Conservation (phyloP, 2,329 filamentous ascomycete species). For the Trichoderma koningii region DNA sequence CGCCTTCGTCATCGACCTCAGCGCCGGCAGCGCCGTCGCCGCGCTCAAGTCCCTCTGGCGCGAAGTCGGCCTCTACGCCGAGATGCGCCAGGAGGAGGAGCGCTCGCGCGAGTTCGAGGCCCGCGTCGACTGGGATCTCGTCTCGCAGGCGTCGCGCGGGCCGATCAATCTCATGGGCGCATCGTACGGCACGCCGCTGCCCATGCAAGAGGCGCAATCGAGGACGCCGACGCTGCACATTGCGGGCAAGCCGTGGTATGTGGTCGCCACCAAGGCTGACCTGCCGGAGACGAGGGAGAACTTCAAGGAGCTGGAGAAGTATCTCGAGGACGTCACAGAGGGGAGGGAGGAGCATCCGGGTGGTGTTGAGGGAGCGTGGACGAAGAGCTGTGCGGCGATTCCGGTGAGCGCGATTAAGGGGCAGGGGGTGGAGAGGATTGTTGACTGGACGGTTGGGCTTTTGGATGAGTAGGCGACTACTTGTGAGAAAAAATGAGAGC, state of each 20-base stretch:
- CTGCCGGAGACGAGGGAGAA: conserved; percentile 76
- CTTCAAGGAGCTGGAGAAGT: conserved; percentile 68
- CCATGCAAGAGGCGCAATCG: conserved; percentile 22
- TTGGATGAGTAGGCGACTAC: conserved; percentile 51
- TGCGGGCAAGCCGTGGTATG: conserved; percentile 94
- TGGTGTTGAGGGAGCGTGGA: conserved; percentile 59
- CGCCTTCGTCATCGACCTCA: conserved; percentile 89
- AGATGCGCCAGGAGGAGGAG: conserved; percentile 75
- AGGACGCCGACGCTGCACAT: conserved; percentile 62
- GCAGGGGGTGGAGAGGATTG: conserved; percentile 75
- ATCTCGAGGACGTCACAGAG: conserved; percentile 66
- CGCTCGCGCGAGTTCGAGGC: conserved; percentile 62
- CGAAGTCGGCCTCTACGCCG: conserved; percentile 84
- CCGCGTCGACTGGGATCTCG: conserved; percentile 60
- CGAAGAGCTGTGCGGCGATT: conserved; percentile 66
- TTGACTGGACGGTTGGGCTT: conserved; percentile 71
- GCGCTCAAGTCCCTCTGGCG: conserved; percentile 83
- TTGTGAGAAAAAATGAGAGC: neutral
- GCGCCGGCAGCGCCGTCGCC: conserved; percentile 73
- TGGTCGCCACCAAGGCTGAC: conserved; percentile 92
- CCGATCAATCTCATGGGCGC: conserved; percentile 34
- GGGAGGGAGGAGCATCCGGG: conserved; percentile 73
- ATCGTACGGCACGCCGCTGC: conserved; percentile 28
- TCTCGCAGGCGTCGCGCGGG: conserved; percentile 44
- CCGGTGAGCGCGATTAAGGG: conserved; percentile 89